These are phyloP conservation scores for Ustilago esculenta DNA, from an alignment of 1,284 basidiomycete species.

Conservation along the genomic window DNA sequence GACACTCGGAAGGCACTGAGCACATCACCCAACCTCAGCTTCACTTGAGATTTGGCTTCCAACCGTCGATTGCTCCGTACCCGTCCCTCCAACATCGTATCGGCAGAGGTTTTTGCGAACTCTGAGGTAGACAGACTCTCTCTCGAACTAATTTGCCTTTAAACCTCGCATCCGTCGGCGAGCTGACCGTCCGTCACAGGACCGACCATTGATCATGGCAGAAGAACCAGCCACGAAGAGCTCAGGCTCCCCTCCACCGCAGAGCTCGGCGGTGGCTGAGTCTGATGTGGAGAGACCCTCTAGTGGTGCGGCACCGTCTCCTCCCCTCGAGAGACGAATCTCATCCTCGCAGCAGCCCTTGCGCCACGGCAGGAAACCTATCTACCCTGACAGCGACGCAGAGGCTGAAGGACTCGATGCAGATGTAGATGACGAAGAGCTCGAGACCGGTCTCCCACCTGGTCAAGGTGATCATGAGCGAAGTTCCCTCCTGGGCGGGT, in stretches of 20 bases:
- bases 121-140: too few species aligned
- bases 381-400: slow-evolving; percentile 51
- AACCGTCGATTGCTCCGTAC: neutral
- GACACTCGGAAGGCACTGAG: too few species aligned
- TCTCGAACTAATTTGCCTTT: too few species aligned
- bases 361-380: slow-evolving; percentile 48
- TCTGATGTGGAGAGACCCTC: slow-evolving; percentile 8
- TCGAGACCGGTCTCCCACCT: slow-evolving; percentile 36
- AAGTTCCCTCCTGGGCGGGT: slow-evolving; percentile 33
- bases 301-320: slow-evolving; percentile 11
- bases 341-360: slow-evolving; percentile 42
- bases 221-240: slow-evolving; percentile 8
- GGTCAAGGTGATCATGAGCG: slow-evolving; percentile 36
- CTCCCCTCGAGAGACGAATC: slow-evolving; percentile 31
- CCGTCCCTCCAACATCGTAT: neutral
- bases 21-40: too few species aligned
- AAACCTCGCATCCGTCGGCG: neutral
- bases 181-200: neutral
- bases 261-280: slow-evolving; percentile 1
- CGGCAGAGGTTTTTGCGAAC: too few species aligned
- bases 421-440: slow-evolving; percentile 49
- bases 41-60: too few species aligned
- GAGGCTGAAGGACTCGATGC: slow-evolving; percentile 50
- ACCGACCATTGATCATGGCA: slow-evolving; percentile 2
- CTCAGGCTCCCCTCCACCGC: neutral